Conservation (phyloP, 495 filamentous ascomycete species). For the Filosporella fistucella region DNA sequence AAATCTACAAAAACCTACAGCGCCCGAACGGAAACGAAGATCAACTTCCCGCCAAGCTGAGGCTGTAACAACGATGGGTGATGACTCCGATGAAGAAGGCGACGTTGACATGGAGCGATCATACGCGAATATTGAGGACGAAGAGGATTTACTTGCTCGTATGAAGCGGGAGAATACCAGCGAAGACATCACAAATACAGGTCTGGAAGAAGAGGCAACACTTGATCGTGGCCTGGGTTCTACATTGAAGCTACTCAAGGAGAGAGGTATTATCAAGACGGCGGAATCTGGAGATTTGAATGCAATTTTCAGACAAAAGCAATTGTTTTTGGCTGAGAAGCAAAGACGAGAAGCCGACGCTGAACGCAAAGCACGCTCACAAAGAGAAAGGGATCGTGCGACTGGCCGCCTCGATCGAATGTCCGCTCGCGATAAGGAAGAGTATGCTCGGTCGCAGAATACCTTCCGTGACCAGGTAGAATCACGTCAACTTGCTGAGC, state of each 20-base stretch:
- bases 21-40: constrained; percentile 55
- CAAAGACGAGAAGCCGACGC: constrained; percentile 64
- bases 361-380: constrained; percentile 71
- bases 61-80: constrained; percentile 41
- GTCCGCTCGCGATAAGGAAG: constrained; percentile 86
- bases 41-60: constrained; percentile 28
- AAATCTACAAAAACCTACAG: constrained; percentile 58
- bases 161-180: constrained; percentile 47
- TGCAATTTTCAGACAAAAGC: constrained; percentile 65
- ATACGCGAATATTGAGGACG: constrained; percentile 53
- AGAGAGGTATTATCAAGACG: constrained; percentile 73
- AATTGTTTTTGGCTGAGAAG: constrained; percentile 81
- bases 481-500: constrained; percentile 70
- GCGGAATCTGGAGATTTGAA: constrained; percentile 58
- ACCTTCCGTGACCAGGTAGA: constrained; percentile 78
- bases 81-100: constrained; percentile 46
- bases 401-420: constrained; percentile 80
- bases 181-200: constrained; percentile 60
- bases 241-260: constrained; percentile 73
- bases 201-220: constrained; percentile 79
- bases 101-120: constrained; percentile 62
- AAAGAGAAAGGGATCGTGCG: constrained; percentile 82
- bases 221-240: constrained; percentile 75
- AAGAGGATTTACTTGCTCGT: constrained; percentile 44
- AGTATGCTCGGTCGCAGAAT: constrained; percentile 82